Conservation (phyloP, 2,329 filamentous ascomycete species). For the Calonectria multiphialidica region DNA sequence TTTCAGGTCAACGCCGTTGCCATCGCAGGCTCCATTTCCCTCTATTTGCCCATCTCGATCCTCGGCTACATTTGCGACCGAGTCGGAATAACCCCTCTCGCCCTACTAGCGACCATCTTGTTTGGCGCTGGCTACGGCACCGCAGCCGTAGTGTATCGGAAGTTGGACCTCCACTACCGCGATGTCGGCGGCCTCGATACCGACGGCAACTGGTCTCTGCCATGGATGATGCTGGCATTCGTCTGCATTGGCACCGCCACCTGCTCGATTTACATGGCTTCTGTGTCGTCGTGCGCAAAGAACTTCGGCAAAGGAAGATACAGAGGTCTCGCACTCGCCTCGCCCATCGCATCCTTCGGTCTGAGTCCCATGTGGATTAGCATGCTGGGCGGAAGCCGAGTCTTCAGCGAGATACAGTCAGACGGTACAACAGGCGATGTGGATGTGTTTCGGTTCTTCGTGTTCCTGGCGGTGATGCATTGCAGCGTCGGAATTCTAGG, state of each 20-base stretch:
- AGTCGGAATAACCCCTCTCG: slow-evolving; percentile 82
- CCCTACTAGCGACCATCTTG: slow-evolving; percentile 76
- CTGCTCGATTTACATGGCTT: slow-evolving; percentile 87
- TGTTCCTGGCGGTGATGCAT: slow-evolving; percentile 80
- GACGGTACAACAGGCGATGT: slow-evolving; percentile 74
- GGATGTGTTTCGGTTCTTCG: slow-evolving; percentile 87
- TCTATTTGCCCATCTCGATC: slow-evolving; percentile 92
- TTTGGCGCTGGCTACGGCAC: slow-evolving; percentile 87
- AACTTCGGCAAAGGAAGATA: slow-evolving; percentile 94
- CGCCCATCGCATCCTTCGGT: slow-evolving; percentile 93
- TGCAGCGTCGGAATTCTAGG: slow-evolving; percentile 79
- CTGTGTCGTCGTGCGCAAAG: slow-evolving; percentile 97
- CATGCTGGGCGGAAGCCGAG: slow-evolving; percentile 83
- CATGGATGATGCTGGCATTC: slow-evolving; percentile 88
- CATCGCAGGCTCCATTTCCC: slow-evolving; percentile 86
- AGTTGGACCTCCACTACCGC: slow-evolving; percentile 61
- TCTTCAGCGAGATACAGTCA: slow-evolving; percentile 77
- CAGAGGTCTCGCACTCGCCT: slow-evolving; percentile 87
- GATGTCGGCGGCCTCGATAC: slow-evolving; percentile 53
- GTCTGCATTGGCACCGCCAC: slow-evolving; percentile 86
- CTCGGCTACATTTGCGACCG: slow-evolving; percentile 95
- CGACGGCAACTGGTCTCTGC: slow-evolving; percentile 74
- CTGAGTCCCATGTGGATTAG: slow-evolving; percentile 97
- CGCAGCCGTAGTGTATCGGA: slow-evolving; percentile 81
- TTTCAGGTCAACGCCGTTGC: slow-evolving; percentile 92